Evolutionary conservation across 73 alveolate genomes (phyloP).

Genomic region (Stentor roeselii): DNA sequence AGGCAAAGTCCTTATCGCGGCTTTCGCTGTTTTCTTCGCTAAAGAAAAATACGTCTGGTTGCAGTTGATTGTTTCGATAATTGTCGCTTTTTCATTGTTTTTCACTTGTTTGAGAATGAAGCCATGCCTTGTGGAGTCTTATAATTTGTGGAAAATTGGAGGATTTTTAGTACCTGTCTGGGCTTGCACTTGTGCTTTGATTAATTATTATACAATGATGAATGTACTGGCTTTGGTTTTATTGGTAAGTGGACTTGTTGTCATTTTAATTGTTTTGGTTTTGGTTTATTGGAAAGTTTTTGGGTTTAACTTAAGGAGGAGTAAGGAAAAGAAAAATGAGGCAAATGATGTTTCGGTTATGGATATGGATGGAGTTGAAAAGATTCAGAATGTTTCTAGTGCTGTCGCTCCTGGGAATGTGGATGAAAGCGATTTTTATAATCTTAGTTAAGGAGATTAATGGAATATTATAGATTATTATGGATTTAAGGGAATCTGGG

Average conservation of each 20-base stretch:
- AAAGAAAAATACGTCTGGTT: background rate
- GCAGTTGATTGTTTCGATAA: background rate
- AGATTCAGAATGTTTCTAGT: no score
- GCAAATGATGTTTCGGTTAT: no score
- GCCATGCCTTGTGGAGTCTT: background rate
- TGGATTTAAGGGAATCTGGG: no score
- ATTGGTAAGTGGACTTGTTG: background rate
- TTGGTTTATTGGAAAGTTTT: background rate
- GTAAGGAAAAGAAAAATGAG: background rate
- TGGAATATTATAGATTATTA: no score
- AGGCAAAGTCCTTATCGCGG: slow-evolving; percentile 23
- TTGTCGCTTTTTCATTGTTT: background rate
- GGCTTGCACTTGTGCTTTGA: background rate
- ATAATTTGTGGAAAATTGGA: background rate
- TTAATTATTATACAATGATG: background rate
- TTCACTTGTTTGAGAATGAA: background rate
- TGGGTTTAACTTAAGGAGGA: background rate
- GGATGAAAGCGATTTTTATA: no score
- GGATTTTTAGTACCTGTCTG: background rate
- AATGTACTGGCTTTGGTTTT: no score
- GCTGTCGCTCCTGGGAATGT: no score
- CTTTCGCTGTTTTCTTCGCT: background rate
- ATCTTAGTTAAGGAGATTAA: no score
- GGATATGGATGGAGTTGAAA: no score
- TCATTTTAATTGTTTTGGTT: background rate